Conservation (phyloP, 2,329 filamentous ascomycete species). For the Colletotrichum magnum region DNA sequence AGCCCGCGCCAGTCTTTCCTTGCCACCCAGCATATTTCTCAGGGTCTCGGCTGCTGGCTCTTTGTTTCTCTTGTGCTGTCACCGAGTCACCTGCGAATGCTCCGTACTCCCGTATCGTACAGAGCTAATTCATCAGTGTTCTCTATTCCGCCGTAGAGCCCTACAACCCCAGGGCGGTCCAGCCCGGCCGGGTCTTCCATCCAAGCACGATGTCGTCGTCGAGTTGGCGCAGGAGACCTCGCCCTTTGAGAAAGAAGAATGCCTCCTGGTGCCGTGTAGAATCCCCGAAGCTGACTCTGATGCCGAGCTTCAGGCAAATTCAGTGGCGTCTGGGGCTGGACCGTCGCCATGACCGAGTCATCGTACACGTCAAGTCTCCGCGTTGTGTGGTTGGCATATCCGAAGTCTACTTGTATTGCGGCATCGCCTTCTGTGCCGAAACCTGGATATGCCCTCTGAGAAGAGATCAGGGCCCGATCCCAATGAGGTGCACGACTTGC, state of each 20-base stretch:
- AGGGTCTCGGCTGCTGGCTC: too few species aligned
- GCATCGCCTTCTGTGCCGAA: not conserved
- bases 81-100: too few species aligned
- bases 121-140: conserved; percentile 57
- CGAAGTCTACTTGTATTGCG: not conserved
- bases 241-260: conserved; percentile 14
- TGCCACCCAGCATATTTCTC: too few species aligned
- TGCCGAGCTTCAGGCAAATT: conserved; percentile 65
- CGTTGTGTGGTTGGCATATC: conserved; percentile 28
- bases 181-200: conserved; percentile 55
- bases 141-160: conserved; percentile 64
- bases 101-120: not conserved
- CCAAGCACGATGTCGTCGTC: conserved; percentile 42
- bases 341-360: conserved; percentile 58
- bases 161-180: conserved; percentile 58
- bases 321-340: conserved; percentile 65
- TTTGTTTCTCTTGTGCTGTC: too few species aligned
- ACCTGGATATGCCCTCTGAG: not conserved
- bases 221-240: not conserved
- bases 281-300: conserved; percentile 57
- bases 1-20: too few species aligned
- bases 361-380: conserved; percentile 60
- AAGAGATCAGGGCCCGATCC: not conserved
- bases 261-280: conserved; percentile 59
- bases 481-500: not conserved